Percentiles rank a stretch among this genome's conserved stretches.
Evolutionary conservation across 176 grass and related monocot genomes (phyloP).

Genomic region (Eleusine indica): DNA sequence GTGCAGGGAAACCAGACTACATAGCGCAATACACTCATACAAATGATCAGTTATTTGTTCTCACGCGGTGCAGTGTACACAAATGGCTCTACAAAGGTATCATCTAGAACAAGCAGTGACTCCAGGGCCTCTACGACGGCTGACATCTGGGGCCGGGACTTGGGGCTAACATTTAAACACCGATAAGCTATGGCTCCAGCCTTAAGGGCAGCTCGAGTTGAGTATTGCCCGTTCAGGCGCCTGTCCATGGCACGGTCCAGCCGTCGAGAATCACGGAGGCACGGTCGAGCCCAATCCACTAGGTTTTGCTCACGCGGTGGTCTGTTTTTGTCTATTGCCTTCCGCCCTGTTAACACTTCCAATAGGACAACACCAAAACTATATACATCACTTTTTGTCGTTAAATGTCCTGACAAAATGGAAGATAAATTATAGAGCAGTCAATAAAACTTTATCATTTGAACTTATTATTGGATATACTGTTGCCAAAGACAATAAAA

Average conservation of each 20-base stretch:
- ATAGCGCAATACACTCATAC: neutral
- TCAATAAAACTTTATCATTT: neutral
- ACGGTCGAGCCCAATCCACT: constrained; percentile 61
- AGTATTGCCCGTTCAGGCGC: constrained; percentile 49
- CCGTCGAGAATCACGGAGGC: constrained; percentile 43
- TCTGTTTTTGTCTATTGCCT: constrained; percentile 57
- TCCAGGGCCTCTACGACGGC: constrained; percentile 50
- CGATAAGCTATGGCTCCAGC: constrained; percentile 44
- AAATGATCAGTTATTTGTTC: neutral
- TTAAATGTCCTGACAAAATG: constrained; percentile 51
- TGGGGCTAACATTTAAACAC: constrained; percentile 51
- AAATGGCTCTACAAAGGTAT: constrained; percentile 45
- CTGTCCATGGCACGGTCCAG: constrained; percentile 55
- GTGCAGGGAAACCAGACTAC: neutral
- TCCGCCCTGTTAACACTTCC: constrained; percentile 55
- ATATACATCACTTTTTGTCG: constrained; percentile 61
- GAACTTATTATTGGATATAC: neutral
- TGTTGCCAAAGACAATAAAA: neutral
- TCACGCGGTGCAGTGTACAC: constrained; percentile 52
- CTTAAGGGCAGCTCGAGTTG: constrained; percentile 46
- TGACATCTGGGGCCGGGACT: constrained; percentile 62
- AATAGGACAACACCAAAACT: constrained; percentile 61
- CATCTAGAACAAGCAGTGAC: constrained; percentile 52
- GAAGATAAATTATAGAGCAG: neutral
- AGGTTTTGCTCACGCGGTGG: constrained; percentile 57